Evolutionary conservation across 495 filamentous ascomycete genomes (phyloP), one percentile per base, ranked within the genome.

Genomic region (Aspergillus leporis): DNA sequence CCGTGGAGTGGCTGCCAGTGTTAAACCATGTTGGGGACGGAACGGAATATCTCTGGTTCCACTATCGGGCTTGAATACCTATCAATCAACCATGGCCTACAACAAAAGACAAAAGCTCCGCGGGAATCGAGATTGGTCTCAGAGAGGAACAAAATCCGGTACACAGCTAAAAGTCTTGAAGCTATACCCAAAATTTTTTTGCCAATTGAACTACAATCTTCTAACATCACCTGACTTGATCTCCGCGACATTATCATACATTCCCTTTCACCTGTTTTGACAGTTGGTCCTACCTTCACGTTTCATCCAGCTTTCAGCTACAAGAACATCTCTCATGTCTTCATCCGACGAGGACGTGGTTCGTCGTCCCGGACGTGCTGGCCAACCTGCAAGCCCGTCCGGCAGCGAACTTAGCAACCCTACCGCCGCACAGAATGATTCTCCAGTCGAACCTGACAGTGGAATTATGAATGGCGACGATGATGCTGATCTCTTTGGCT

Each of bases 401-500:
- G 64, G 52, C 25, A 75, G 70, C 48, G 72, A 72, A 48, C 64
- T 55, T 51, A 65, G 61, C 55, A 53, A 66, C 46, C 61, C 66
- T 19, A 61, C 18, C 8, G 13, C 60, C 25, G 65, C 55, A 16
- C 64, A 60, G 32, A 61, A 68, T 21, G 51, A 66, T 28, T 66
- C 63, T 12, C 64, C 63, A 14, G 55, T 63, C 13, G 61, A 40
- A 3, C 64, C 63, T 21, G 70, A 75, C 51, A 62, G 63, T 21
- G 71, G 69, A 6, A 81, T 84, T 47, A 74, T 79, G 62, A 73
- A 80, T 40, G 70, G 68, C 48, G 81, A 83, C 36, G 66, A 83
- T 18, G 71, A 78, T 57, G 82, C 81, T 51, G 89, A 90, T 60
- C 79, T 92, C 13, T 92, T 92, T 55, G 89, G 88, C 18, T 78